Evolutionary conservation across 148 eudicot genomes (phyloP), one percentile per base, ranked within the genome.

Genomic region (Chenopodium album): DNA sequence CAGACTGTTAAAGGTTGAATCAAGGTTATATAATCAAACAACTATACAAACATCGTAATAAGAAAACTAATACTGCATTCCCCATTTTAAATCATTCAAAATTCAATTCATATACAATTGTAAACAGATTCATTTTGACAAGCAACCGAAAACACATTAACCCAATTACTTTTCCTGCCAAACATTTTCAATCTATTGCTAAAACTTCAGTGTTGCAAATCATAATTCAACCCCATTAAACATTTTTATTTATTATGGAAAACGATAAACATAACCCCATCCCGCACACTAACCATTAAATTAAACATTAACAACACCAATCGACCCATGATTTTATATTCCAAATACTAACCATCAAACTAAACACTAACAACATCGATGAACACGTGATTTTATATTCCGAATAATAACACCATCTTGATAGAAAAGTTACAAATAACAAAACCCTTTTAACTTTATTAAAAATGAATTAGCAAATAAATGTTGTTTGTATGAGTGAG

Each of bases 1-100:
- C 78, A 73, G 83, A 86, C 99, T 95, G 91, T 62, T 56, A 11
- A 10, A 75, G 73, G n/a, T 44, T 52, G 7, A 31, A 48, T 52
- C 7, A 31, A 48, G 73, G 66, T 23, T 4, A 60, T 23, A 7
- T 23, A 14, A 20, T 65, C 29, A 79, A 76, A 16, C 41, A 69
- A 47, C 64, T 32, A 52, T 34, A 74, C 64, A 68, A 52, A 56
- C 37, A 26, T 72, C 59, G 44, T 37, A 11, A 56, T 22, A 4
- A 0, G 17, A 11, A 12, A 54, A 50, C 5, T 9, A 69, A 28
- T 69, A 26, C 60, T 1, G 7, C 22, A 16, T 28, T 69, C 31
- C 2, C 11, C n/a, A 48, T 19, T 20, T 6, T 56, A 22, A 29
- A 70, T 67, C 17, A 11, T 70, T 20, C 7, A 28, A 34, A 22